Conservation (phyloP, 352 stramenopile species). For the Elongisporangium prolatum region DNA sequence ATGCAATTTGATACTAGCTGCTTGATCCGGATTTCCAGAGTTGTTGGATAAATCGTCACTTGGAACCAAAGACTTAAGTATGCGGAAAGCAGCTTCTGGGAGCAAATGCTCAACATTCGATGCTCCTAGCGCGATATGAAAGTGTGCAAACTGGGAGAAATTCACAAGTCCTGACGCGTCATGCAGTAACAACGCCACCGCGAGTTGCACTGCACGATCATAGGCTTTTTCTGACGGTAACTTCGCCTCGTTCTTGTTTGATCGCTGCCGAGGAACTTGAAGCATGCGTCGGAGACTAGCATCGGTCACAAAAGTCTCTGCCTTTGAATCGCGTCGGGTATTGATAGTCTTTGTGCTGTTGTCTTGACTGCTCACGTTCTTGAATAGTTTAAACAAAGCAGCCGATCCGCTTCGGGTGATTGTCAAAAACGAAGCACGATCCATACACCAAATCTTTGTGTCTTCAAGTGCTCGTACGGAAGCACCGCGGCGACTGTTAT, state of each 20-base stretch:
- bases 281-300: conserved; percentile 59
- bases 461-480: conserved; percentile 84
- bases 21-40: conserved; percentile 15
- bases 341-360: conserved; percentile 4
- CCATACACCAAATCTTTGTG: conserved; percentile 93
- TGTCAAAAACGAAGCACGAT: conserved; percentile 77
- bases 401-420: conserved; percentile 80
- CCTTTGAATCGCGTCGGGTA: conserved; percentile 24
- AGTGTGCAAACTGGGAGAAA: conserved; percentile 88
- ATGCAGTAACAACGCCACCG: conserved; percentile 65
- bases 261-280: conserved; percentile 24
- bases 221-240: conserved; percentile 25
- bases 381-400: conserved; percentile 71
- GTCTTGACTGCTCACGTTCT: conserved; percentile 32
- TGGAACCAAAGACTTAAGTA: conserved; percentile 43
- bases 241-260: conserved; percentile 4
- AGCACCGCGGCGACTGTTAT: conserved; percentile 92
- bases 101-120: conserved; percentile 71
- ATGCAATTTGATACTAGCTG: conserved; percentile 37
- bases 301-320: conserved; percentile 59
- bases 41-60: neutral
- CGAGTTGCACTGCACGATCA: conserved; percentile 56
- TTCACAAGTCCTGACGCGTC: conserved; percentile 73
- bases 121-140: conserved; percentile 74
- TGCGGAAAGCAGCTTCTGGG: conserved; percentile 70